Evolutionary conservation across 352 stramenopile species (phyloP), one percentile per base, ranked within the genome.

Genomic region (Globisporangium spiculum): DNA sequence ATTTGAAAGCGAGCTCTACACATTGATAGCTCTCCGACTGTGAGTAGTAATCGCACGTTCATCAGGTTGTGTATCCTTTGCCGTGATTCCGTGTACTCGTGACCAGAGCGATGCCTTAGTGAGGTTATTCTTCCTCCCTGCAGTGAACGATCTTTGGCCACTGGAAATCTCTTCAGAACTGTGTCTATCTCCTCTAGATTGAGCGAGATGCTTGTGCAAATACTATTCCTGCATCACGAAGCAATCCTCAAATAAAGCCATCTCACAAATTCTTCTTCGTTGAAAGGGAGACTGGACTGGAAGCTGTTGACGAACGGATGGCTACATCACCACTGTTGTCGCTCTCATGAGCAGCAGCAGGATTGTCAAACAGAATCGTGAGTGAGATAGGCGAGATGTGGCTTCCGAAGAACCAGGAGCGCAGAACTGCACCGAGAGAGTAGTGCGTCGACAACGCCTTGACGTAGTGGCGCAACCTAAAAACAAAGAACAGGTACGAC

Each of bases 381-480:
- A 72, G 54, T 36, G 66, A 32, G 44, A 72, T 64, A 27, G 61
- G 53, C 30, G 60, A 48, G 30, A 72, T 63, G 48, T 41, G 52
- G 38, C 52, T 72, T 16, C 61, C 66, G 32, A 72, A 66, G 34
- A 72, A 60, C 59, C 66, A 67, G 20, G 66, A 67, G 52, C 60
- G 60, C 52, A 52, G 14, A 22, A 72, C 52, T 7, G 52, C 60
- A 12, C 54, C 32, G 20, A 67, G 27, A 5, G 66, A 55, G 26
- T 72, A 72, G 10, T 67, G 66, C 14, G 24, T 60, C 54, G 50
- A 38, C 34, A 72, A 27, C 6, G 60, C 66, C 16, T 57, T 34
- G 52, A 54, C 22, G 24, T 72, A 67, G n/a, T 24, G 14, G 20
- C n/a, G 53, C 38, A 67, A 18, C 20, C 66, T 72, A 60, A 60